Percentiles rank a stretch among this genome's conserved stretches.
These are phyloP conservation scores for Cystobasidiopsis lactophilus DNA, from an alignment of 768 basidiomycete genomes.

Conservation along the genomic window DNA sequence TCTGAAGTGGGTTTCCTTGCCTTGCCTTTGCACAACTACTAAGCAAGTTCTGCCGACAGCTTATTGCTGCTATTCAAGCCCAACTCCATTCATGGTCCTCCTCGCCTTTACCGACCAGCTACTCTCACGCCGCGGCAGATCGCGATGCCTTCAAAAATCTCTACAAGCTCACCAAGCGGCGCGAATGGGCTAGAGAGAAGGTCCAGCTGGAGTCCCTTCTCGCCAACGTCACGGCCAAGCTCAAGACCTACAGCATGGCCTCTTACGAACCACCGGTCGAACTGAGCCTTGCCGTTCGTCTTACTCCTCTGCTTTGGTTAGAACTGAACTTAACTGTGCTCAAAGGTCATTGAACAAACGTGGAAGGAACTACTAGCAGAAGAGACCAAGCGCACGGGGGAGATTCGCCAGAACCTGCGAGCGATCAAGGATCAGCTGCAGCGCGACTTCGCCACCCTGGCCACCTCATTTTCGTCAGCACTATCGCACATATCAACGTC, in stretches of 20 bases:
- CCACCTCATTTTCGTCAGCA: background rate
- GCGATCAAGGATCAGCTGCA: conserved; percentile 26
- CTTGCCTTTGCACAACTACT: too few species aligned
- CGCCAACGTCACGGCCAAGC: conserved; percentile 79
- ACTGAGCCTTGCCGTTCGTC: conserved; percentile 24
- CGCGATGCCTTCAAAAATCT: conserved; percentile 40
- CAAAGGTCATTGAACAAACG: conserved; percentile 49
- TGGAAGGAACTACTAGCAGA: conserved; percentile 53
- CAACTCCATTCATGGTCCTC: background rate
- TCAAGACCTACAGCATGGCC: conserved; percentile 66
- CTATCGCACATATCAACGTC: conserved; percentile 39
- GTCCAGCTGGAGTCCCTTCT: conserved; percentile 72
- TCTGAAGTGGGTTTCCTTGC: too few species aligned
- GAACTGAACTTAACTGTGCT: background rate
- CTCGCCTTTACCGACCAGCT: background rate
- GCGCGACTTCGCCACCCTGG: background rate
- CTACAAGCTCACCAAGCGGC: conserved; percentile 70
- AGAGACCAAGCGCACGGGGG: conserved; percentile 53
- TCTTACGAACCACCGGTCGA: conserved; percentile 60
- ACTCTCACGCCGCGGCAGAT: conserved; percentile 36
- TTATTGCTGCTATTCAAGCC: conserved; percentile 8
- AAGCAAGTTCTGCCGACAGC: too few species aligned
- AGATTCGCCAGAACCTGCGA: conserved; percentile 74
- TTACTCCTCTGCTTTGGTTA: too few species aligned
- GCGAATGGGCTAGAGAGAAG: conserved; percentile 69